Evolutionary conservation across 805 yeast genomes (phyloP).

Genomic region (Candida piceae): DNA sequence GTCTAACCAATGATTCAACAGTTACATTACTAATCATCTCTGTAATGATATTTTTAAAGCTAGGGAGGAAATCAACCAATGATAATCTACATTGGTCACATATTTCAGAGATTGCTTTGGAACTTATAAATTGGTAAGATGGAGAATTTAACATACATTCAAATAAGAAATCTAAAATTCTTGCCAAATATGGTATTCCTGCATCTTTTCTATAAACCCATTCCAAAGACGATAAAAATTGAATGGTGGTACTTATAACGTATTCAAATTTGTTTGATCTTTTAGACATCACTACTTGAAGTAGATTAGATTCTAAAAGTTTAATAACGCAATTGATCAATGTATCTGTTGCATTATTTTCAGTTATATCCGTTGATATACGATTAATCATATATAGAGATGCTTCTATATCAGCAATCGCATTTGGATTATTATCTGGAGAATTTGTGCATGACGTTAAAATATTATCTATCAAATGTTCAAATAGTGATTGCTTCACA

Average conservation of each 20-base stretch:
- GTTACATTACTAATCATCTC: conserved; percentile 40
- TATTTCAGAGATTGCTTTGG: conserved; percentile 54
- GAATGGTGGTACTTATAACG: conserved; percentile 46
- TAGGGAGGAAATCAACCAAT: conserved; percentile 38
- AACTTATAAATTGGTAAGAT: conserved; percentile 34
- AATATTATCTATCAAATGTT: conserved; percentile 36
- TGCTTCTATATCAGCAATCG: conserved; percentile 48
- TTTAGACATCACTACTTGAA: conserved; percentile 15
- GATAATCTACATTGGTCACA: conserved; percentile 49
- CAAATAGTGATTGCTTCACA: conserved; percentile 49
- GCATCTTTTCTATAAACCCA: conserved; percentile 47
- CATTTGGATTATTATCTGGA: not conserved
- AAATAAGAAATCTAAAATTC: conserved; percentile 46
- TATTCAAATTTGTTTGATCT: conserved; percentile 16
- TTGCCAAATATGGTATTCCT: conserved; percentile 43
- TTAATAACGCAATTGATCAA: conserved; percentile 18
- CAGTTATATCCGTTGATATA: conserved; percentile 48
- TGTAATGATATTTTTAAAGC: conserved; percentile 42
- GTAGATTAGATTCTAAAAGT: conserved; percentile 28
- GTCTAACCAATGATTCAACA: conserved; percentile 45
- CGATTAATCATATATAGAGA: conserved; percentile 54
- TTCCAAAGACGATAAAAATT: conserved; percentile 53
- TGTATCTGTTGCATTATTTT: conserved; percentile 24
- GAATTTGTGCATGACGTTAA: conserved; percentile 20
- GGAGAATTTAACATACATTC: conserved; percentile 27